Evolutionary conservation across 2,329 filamentous ascomycete genomes (phyloP), one percentile per base, ranked within the genome.

Genomic region (Talaromyces sp.): DNA sequence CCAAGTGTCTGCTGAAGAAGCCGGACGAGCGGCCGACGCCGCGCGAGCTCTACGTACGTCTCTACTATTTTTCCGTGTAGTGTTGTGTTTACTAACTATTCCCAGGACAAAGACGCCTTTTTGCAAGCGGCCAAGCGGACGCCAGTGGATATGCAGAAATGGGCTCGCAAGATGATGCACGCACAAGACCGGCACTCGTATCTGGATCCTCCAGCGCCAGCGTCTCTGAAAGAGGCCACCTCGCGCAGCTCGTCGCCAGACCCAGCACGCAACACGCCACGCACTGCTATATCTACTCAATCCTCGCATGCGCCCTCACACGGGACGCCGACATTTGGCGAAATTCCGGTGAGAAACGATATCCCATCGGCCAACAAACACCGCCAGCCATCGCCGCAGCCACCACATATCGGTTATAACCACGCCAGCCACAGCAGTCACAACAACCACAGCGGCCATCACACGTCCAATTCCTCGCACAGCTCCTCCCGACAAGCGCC

Each of bases 71-170:
- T 24, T n/a, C 10, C 2, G 5, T 8, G 17, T 6, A 21, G 11
- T 48, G 3, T 8, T 24, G 5, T 1, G 7, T 2, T n/a, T 10
- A 48, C 57, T 62, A 55, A 62, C 19, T 24, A 24, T 38, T 58
- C 9, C 31, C 62, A 95, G 91, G 92, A 97, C 66, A 88, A 89
- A 63, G 94, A 99, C 72, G 87, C 92, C 3, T 99, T 99, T 75
- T 86, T 99, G 21, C 92, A 96, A 76, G 94, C 94, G 57, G 94
- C 94, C 54, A 97, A 97, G 80, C 86, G 93, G 67, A 99, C 94
- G 0, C 94, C 94, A 0, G 94, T 99, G 56, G 89, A 99, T 73
- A 83, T 99, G 35, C 86, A 90, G 74, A 90, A 92, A 64, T 99
- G 94, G 94, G 93, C 94, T 24, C 86, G 96, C 54, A 88, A 90